phyloP scores from a whole-genome alignment of 2,329 filamentous ascomycete species.

The Paraphoma chrysanthemicola region DNA sequence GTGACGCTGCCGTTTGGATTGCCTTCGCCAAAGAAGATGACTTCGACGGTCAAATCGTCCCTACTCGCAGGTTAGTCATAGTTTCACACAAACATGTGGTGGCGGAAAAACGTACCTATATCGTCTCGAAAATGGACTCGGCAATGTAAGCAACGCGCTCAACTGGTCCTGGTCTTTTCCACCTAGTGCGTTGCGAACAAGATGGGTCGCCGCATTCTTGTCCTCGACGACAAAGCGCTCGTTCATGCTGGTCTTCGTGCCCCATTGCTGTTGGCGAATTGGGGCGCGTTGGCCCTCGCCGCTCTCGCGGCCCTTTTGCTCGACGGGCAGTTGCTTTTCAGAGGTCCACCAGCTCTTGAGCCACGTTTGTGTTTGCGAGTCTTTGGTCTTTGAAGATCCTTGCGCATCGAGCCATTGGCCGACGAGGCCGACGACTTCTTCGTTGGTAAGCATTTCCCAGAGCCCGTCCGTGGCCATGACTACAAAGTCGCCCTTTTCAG shows the following conservation, averaged over 20 bases:
- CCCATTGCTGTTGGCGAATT: slow-evolving; percentile 90
- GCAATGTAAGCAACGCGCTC: slow-evolving; percentile 87
- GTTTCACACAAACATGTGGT: neutral
- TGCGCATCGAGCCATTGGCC: slow-evolving; percentile 96
- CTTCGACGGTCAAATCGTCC: slow-evolving; percentile 95
- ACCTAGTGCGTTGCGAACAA: slow-evolving; percentile 92
- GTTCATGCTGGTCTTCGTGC: slow-evolving; percentile 74
- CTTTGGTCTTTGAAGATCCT: slow-evolving; percentile 47
- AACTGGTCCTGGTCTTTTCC: slow-evolving; percentile 94
- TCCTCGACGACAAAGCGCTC: slow-evolving; percentile 93
- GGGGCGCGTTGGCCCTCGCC: slow-evolving; percentile 81
- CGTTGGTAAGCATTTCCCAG: slow-evolving; percentile 99
- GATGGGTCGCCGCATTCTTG: slow-evolving; percentile 93
- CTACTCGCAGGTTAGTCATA: slow-evolving; percentile 53
- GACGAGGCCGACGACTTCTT: slow-evolving; percentile 95
- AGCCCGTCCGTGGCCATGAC: slow-evolving; percentile 96
- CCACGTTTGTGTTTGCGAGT: slow-evolving; percentile 63
- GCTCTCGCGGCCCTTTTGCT: slow-evolving; percentile 62
- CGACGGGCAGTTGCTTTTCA: slow-evolving; percentile 73
- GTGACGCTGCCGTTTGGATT: slow-evolving; percentile 78
- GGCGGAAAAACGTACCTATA: slow-evolving; percentile 69
- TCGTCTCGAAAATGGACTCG: slow-evolving; percentile 86
- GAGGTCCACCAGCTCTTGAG: slow-evolving; percentile 72
- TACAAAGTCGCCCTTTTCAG: slow-evolving; percentile 89
- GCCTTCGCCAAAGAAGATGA: slow-evolving; percentile 95